Base-by-base conservation (phyloP, 1,284 basidiomycete genomes). In the Sporisorium iseilematis-ciliati region DNA sequence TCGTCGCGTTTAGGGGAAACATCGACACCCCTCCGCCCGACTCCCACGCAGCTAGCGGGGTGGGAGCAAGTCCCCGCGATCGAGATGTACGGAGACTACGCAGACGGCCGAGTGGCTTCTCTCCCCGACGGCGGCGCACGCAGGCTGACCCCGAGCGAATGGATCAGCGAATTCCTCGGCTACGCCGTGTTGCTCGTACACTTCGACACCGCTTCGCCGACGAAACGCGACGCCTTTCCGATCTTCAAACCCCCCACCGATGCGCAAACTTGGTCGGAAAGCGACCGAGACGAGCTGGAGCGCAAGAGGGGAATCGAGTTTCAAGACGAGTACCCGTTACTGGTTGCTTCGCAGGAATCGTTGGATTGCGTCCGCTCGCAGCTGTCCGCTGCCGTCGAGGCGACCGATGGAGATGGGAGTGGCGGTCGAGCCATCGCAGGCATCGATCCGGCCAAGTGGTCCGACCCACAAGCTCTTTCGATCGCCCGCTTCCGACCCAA, bases 321-420 rank as follows among this genome's bases (percentile, higher is more conserved):
- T 33, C 77, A 79, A 41, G 78, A 82, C 53, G 76, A 78, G 33
- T 82, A 82, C 48, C 80, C 80, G 3, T 69, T 82, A 0, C 65
- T 80, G 4, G 59, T 82, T 18, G 63, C 80, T 6, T 78, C 73
- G 14, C 26, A 42, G 5, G 78, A 77, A 49, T 70, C 65, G 11
- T 60, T 82, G 2, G 40, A 42, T 1, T 73, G 35, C 8, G 55
- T 82, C 2, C 57, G 72, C 14, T 40, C 35, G 3, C 77, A 77
- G 38, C 61, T 82, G 7, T 6, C 25, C 1, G 45, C 71, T 7
- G 74, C 75, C 0, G 45, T 75, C 7, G 4, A 7, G 0, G 41
- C 48, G 1, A 4, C 25, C 18, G 26, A 18, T 12, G 55, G 57
- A 0, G 26, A 69, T 29, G 56, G 70, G 8, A 21, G 60, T 14